These are phyloP conservation scores for Trypethelium eluteriae DNA, from an alignment of 495 filamentous ascomycete genomes.

Conservation along the genomic window DNA sequence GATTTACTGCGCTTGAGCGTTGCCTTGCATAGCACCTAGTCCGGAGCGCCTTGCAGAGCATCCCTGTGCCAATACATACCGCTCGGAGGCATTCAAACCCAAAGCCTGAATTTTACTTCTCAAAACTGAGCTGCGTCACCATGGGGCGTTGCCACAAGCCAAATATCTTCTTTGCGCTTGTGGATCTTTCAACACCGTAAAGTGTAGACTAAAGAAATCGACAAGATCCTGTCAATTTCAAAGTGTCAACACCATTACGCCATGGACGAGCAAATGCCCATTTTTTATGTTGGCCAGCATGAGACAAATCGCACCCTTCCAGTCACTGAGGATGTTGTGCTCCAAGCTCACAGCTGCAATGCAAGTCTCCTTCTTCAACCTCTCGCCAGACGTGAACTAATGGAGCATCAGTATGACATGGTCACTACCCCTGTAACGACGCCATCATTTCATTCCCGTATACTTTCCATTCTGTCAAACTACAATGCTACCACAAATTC, in stretches of 20 bases:
- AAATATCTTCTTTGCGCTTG: background rate
- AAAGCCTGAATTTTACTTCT: background rate
- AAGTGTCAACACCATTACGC: too few species aligned
- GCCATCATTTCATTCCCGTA: slow-evolving; percentile 66
- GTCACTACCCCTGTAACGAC: slow-evolving; percentile 86
- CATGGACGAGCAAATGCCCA: slow-evolving; percentile 48
- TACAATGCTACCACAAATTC: slow-evolving; percentile 40
- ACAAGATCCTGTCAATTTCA: slow-evolving; percentile 20
- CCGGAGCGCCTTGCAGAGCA: background rate
- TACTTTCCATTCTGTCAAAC: slow-evolving; percentile 46
- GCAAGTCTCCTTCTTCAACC: slow-evolving; percentile 39
- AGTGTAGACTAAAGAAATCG: background rate
- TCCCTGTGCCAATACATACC: background rate
- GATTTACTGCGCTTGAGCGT: background rate
- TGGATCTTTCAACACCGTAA: background rate
- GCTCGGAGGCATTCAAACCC: background rate
- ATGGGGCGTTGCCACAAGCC: background rate
- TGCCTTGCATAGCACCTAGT: background rate
- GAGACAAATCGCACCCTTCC: slow-evolving; percentile 56
- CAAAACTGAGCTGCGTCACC: background rate
- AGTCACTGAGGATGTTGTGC: slow-evolving; percentile 56
- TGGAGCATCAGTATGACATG: slow-evolving; percentile 69
- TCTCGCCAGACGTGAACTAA: background rate
- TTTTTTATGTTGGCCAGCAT: slow-evolving; percentile 79
- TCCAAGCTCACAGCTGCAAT: slow-evolving; percentile 56